A percentile compares a stretch with the other conserved stretches of the same genome.
Conservation (phyloP, 176 grass and related monocot genomes). For the Eragrostis curvula region DNA sequence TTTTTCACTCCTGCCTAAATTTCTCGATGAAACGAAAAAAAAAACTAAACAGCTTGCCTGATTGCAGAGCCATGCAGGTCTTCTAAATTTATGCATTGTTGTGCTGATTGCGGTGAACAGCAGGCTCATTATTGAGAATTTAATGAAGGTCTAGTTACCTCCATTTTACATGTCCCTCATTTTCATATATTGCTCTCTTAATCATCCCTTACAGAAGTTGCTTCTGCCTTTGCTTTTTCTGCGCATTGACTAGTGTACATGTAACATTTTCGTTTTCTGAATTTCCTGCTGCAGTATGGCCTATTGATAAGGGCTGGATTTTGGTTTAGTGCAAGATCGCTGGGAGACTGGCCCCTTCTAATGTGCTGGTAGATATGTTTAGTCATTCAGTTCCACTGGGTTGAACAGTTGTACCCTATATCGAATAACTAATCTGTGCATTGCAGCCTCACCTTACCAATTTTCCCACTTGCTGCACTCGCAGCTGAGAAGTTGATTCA, state of each 20-base stretch:
- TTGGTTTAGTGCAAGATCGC: conserved; percentile 92
- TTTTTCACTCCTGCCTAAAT: neutral
- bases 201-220: conserved; percentile 4
- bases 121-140: conserved; percentile 97
- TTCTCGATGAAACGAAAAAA: neutral
- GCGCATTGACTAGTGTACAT: conserved; percentile 4
- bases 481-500: conserved; percentile 71
- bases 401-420: conserved; percentile 9
- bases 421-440: conserved; percentile 45
- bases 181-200: conserved; percentile 10
- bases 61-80: conserved; percentile 97
- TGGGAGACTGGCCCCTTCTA: conserved; percentile 91
- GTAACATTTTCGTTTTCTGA: conserved; percentile 25
- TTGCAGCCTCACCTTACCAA: conserved; percentile 82
- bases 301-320: conserved; percentile 95
- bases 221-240: conserved; percentile 35
- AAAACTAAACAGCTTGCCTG: conserved; percentile 15
- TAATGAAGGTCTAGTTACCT: conserved; percentile 82
- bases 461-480: conserved; percentile 75
- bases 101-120: conserved; percentile 94
- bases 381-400: conserved; percentile 6
- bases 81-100: conserved; percentile 98
- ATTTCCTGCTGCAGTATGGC: conserved; percentile 76
- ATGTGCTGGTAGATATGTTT: conserved; percentile 88
- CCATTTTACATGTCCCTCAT: conserved; percentile 3